phyloP scores from a whole-genome alignment of 192 early-diverging fungal species.

The Phlyctochytrium arcticum region DNA sequence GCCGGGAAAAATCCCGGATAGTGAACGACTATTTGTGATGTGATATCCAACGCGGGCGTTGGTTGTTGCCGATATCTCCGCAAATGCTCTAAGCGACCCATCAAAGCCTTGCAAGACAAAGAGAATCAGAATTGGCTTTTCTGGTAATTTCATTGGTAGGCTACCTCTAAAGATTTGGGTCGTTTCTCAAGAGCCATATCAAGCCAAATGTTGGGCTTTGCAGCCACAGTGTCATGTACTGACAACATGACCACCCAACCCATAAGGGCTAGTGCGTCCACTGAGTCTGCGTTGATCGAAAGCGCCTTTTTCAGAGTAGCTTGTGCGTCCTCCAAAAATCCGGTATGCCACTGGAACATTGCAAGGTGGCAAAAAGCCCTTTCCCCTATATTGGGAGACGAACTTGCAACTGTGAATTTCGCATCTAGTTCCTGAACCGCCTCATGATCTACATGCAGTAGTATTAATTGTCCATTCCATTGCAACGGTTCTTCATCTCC shows the following conservation, averaged over 20 bases:
- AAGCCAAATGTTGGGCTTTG: slow-evolving; percentile 43
- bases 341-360: slow-evolving; percentile 38
- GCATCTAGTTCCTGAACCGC: slow-evolving; percentile 49
- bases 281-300: slow-evolving; percentile 13
- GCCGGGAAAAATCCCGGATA: slow-evolving; percentile 47
- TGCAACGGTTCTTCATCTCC: slow-evolving; percentile 46
- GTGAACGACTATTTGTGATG: slow-evolving; percentile 43
- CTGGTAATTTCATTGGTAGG: background rate
- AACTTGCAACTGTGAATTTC: slow-evolving; percentile 38
- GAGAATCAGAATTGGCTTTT: too few relatives aligned
- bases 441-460: slow-evolving; percentile 48
- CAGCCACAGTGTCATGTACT: slow-evolving; percentile 12
- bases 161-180: slow-evolving; percentile 40
- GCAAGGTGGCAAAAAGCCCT: slow-evolving; percentile 20
- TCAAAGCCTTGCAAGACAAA: slow-evolving; percentile 25
- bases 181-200: slow-evolving; percentile 43
- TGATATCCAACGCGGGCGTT: slow-evolving; percentile 42
- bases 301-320: slow-evolving; percentile 24
- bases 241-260: slow-evolving; percentile 47
- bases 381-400: slow-evolving; percentile 4
- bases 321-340: slow-evolving; percentile 24
- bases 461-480: slow-evolving; percentile 43
- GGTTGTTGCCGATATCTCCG: slow-evolving; percentile 32
- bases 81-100: slow-evolving; percentile 37
- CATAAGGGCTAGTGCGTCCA: slow-evolving; percentile 24